A percentile compares a stretch with the other conserved stretches of the same genome.
phyloP scores from a whole-genome alignment of 2,329 filamentous ascomycete genomes.

The Fusarium nematophilum region DNA sequence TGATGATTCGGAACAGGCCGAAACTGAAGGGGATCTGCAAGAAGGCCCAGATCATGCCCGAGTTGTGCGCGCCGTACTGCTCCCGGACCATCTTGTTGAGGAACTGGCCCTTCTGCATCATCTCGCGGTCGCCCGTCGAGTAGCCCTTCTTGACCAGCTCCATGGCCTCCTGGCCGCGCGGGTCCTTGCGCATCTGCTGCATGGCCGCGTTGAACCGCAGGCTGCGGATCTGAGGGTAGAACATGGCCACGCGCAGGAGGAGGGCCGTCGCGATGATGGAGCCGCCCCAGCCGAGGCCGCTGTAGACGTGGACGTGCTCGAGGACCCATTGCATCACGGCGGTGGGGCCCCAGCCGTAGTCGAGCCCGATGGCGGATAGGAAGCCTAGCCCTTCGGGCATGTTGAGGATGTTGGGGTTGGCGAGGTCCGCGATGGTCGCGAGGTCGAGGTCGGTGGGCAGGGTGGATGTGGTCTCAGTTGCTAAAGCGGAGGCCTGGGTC shows the following conservation, averaged over 20 bases:
- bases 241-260: conserved; percentile 70
- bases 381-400: conserved; percentile 85
- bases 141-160: conserved; percentile 62
- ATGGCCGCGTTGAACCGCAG: conserved; percentile 63
- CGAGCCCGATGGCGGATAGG: conserved; percentile 82
- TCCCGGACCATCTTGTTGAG: conserved; percentile 52
- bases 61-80: conserved; percentile 50
- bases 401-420: conserved; percentile 61
- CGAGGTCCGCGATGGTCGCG: conserved; percentile 48
- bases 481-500: conserved; percentile 13
- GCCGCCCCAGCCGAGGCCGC: conserved; percentile 84
- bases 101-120: conserved; percentile 49
- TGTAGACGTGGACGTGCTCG: conserved; percentile 84
- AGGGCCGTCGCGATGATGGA: conserved; percentile 76
- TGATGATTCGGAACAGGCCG: conserved; percentile 82
- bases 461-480: conserved; percentile 36
- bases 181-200: conserved; percentile 65
- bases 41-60: conserved; percentile 53
- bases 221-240: conserved; percentile 66
- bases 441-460: conserved; percentile 49
- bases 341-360: conserved; percentile 87
- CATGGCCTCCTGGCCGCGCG: conserved; percentile 61
- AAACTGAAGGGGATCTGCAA: conserved; percentile 75
- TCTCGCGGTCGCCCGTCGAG: conserved; percentile 57
- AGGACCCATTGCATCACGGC: conserved; percentile 78